These are phyloP conservation scores for Drechslera avenae DNA, from an alignment of 2,329 filamentous ascomycete genomes.

Conservation along the genomic window DNA sequence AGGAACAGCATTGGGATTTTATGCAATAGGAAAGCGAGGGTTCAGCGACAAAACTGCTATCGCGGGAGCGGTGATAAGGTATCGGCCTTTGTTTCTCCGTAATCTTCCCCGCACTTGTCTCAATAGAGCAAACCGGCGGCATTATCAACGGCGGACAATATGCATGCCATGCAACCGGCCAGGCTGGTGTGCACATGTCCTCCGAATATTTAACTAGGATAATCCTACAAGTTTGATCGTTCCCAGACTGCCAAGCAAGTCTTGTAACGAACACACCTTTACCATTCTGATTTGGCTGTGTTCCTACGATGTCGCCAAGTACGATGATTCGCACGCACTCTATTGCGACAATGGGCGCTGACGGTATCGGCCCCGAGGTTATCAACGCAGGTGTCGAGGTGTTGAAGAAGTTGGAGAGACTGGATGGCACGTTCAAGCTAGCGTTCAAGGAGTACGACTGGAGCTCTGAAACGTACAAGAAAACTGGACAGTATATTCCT, in stretches of 20 bases:
- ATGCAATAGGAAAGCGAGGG: slow-evolving; percentile 13
- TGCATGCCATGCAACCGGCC: too few relatives aligned
- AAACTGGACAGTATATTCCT: slow-evolving; percentile 68
- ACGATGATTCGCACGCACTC: slow-evolving; percentile 31
- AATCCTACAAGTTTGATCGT: too few relatives aligned
- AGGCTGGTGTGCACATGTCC: too few relatives aligned
- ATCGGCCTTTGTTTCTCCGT: slow-evolving; percentile 22
- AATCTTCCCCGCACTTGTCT: slow-evolving; percentile 17
- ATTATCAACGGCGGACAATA: neutral
- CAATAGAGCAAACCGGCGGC: slow-evolving; percentile 3
- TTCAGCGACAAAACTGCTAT: neutral
- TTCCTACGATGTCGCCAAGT: slow-evolving; percentile 31
- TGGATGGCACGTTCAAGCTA: slow-evolving; percentile 63
- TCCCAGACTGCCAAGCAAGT: too few relatives aligned
- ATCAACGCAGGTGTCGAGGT: slow-evolving; percentile 67
- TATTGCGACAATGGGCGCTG: slow-evolving; percentile 63
- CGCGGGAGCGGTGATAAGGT: slow-evolving; percentile 25
- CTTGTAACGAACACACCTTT: too few relatives aligned
- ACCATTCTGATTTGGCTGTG: neutral
- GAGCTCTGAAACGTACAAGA: slow-evolving; percentile 70
- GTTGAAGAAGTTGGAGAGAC: slow-evolving; percentile 59
- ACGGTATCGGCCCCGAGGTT: slow-evolving; percentile 73
- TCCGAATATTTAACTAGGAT: too few relatives aligned
- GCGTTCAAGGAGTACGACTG: slow-evolving; percentile 69
- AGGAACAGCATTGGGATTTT: slow-evolving; percentile 40